These are phyloP conservation scores for Platanthera zijinensis DNA, from an alignment of 106 monocot genomes.

Conservation along the genomic window DNA sequence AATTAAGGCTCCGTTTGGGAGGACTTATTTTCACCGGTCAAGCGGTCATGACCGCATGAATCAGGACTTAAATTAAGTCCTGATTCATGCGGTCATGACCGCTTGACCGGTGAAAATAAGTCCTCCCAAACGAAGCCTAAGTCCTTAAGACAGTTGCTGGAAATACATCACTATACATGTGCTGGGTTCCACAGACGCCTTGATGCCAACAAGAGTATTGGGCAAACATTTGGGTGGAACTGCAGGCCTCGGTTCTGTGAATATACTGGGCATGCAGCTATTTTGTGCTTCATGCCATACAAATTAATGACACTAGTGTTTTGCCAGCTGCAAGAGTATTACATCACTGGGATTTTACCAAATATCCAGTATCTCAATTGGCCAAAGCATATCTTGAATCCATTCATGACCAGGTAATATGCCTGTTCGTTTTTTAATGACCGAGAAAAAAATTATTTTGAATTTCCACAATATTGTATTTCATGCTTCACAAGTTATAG, in stretches of 20 bases:
- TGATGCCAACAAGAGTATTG: constrained; percentile 54
- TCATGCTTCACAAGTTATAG: neutral
- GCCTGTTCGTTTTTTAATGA: neutral
- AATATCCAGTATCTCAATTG: constrained; percentile 83
- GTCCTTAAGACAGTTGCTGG: constrained; percentile 62
- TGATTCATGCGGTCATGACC: too few species aligned
- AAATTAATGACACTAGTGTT: constrained; percentile 69
- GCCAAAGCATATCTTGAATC: constrained; percentile 92
- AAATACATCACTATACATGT: constrained; percentile 75
- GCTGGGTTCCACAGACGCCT: constrained; percentile 70
- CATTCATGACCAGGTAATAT: constrained; percentile 81
- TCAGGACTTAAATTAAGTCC: too few species aligned
- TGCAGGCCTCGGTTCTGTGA: constrained; percentile 61
- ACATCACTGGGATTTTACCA: constrained; percentile 90
- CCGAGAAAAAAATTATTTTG: neutral
- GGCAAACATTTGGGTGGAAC: constrained; percentile 59
- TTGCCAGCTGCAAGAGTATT: constrained; percentile 77
- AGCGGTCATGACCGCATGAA: too few species aligned
- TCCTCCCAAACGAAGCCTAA: too few species aligned
- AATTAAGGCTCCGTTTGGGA: too few species aligned
- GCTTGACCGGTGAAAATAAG: too few species aligned
- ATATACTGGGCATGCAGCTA: constrained; percentile 82
- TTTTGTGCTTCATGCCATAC: constrained; percentile 86
- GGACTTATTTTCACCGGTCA: too few species aligned
- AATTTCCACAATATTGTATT: neutral